Evolutionary conservation across 345 rosid species (phyloP), one percentile per base, ranked within the genome.

Genomic region (Salix exigua): DNA sequence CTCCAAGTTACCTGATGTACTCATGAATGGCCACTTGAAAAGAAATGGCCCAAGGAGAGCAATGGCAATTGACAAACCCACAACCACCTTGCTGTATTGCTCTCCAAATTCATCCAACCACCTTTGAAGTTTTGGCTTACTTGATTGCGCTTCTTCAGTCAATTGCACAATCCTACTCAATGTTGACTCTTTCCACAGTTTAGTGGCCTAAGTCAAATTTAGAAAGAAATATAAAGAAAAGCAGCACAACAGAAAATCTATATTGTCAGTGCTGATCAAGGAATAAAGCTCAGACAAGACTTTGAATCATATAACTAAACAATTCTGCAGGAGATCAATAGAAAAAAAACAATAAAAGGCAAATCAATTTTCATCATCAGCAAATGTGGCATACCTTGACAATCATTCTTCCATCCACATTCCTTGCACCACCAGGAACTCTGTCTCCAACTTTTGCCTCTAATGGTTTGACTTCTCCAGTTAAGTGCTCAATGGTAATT

Each of bases 61-160:
- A 76, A 93, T 82, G 58, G 92, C 84, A 53, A 92, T 73, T 62
- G 99, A 93, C 83, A 93, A 80, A 73, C 88, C 90, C 28, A 96
- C 91, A 50, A 96, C 98, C 85, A 93, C 92, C 80, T 91, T 91
- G 89, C 98, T 93, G 80, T 96, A 96, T 40, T 31, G 87, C 82
- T 92, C 99, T 42, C 99, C 98, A 81, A 96, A 96, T 76, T 96
- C 98, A 83, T 96, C 99, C 64, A 96, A 85, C 97, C 99, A 96
- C 84, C 94, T 87, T 74, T 93, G 96, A 81, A 96, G 99, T 86
- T 90, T 93, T 65, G 98, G 97, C 69, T 88, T 96, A 81, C 89
- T 96, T 71, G 85, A 72, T 53, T 91, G 98, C 53, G 98, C 99
- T 88, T 96, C 98, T 83, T 96, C 97, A 17, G 98, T 96, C 83